phyloP scores from a whole-genome alignment of 257 asterid species.

The Lithospermum erythrorhizon region DNA sequence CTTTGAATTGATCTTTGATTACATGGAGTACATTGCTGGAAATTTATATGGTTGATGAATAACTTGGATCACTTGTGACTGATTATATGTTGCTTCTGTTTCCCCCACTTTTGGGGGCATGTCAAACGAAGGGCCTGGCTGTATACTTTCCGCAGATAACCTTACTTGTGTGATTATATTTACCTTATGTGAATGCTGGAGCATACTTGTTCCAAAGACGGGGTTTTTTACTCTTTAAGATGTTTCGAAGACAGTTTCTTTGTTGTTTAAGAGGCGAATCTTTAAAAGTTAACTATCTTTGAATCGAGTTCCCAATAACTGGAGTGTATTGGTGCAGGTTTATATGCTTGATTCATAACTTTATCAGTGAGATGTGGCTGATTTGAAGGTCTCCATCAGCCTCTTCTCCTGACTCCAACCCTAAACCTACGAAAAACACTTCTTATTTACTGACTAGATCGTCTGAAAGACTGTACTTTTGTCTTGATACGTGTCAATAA shows the following conservation, averaged over 20 bases:
- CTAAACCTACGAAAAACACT: too few species aligned
- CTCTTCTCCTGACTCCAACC: too few species aligned
- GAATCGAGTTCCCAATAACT: too few species aligned
- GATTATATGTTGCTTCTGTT: background rate
- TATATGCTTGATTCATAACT: background rate
- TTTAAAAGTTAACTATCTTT: too few species aligned
- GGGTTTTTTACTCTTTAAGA: too few species aligned
- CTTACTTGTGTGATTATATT: background rate
- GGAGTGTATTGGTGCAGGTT: background rate
- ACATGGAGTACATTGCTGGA: background rate
- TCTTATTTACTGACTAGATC: background rate
- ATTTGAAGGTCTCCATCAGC: too few species aligned
- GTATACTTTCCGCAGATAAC: background rate
- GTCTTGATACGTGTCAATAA: background rate
- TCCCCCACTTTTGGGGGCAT: background rate
- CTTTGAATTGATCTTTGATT: background rate
- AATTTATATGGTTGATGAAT: background rate
- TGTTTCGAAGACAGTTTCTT: too few species aligned
- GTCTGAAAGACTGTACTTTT: background rate
- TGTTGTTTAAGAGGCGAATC: too few species aligned
- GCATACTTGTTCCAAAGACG: too few species aligned
- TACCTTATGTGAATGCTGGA: background rate
- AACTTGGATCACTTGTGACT: background rate
- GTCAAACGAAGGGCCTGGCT: background rate
- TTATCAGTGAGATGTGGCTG: background rate